Conservation (phyloP, 140 eudicot genomes). For the Anethum foeniculum region DNA sequence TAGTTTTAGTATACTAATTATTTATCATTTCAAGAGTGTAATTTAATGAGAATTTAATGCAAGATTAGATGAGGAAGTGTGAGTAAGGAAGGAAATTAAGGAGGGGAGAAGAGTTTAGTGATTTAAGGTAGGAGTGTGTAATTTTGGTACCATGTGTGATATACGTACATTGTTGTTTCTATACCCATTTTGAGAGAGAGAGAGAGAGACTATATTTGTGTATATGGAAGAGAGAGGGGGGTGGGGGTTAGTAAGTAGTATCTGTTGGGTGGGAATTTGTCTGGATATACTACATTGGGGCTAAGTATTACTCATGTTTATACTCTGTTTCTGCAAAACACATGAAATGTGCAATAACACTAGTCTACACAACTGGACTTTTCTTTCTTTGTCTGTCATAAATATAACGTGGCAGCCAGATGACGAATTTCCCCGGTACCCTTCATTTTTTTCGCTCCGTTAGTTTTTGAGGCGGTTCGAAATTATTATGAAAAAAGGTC, state of each 20-base stretch:
- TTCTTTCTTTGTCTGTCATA: neutral
- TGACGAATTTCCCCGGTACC: neutral
- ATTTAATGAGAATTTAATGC: neutral
- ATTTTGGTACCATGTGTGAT: neutral
- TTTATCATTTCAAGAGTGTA: neutral
- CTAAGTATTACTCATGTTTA: too few relatives aligned
- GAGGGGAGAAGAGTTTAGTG: neutral
- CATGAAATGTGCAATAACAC: neutral
- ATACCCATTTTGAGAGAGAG: neutral
- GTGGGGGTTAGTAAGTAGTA: neutral
- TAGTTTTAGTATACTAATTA: neutral
- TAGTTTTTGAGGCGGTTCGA: too few relatives aligned
- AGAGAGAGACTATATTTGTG: neutral
- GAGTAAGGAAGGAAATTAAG: neutral
- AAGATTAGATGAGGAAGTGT: neutral
- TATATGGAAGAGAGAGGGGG: neutral
- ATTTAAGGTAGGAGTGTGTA: neutral
- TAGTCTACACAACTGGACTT: neutral
- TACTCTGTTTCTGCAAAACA: neutral
- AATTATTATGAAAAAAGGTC: too few relatives aligned
- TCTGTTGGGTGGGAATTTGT: neutral
- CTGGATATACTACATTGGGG: neutral
- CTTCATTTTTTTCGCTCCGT: too few relatives aligned
- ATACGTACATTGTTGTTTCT: neutral
- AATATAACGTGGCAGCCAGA: neutral